Percentiles rank a stretch among this genome's conserved stretches.
These are phyloP conservation scores for Aquilaria yunnanensis DNA, from an alignment of 345 rosid species.

Conservation along the genomic window DNA sequence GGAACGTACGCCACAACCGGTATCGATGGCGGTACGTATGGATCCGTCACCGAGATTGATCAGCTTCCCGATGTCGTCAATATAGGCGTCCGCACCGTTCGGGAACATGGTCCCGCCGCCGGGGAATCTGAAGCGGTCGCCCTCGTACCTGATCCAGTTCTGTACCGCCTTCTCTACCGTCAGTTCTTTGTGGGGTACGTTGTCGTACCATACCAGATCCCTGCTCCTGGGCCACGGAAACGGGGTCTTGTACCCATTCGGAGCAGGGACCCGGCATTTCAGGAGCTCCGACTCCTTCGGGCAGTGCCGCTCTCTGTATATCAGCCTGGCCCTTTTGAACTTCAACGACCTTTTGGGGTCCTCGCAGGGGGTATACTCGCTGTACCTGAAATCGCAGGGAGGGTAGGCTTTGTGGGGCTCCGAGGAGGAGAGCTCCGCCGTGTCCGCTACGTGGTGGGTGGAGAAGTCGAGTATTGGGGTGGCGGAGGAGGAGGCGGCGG, in stretches of 20 bases:
- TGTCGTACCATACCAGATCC: slow-evolving; percentile 51
- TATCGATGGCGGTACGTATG: slow-evolving; percentile 62
- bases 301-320: slow-evolving; percentile 63
- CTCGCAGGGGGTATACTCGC: slow-evolving; percentile 50
- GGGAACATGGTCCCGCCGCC: slow-evolving; percentile 87
- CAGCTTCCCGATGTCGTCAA: slow-evolving; percentile 47
- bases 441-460: slow-evolving; percentile 23
- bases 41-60: slow-evolving; percentile 53
- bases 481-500: background rate
- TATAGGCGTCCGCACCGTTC: slow-evolving; percentile 52
- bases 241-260: slow-evolving; percentile 41
- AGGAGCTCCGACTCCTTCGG: slow-evolving; percentile 32
- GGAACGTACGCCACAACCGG: slow-evolving; percentile 62
- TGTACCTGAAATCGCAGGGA: slow-evolving; percentile 18
- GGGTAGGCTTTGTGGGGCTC: slow-evolving; percentile 17
- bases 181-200: slow-evolving; percentile 63
- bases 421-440: background rate
- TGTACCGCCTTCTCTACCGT: slow-evolving; percentile 66
- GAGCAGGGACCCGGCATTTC: slow-evolving; percentile 54
- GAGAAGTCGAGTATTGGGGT: slow-evolving; percentile 24
- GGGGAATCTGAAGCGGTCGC: slow-evolving; percentile 51
- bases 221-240: slow-evolving; percentile 59
- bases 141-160: slow-evolving; percentile 54
- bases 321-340: slow-evolving; percentile 24
- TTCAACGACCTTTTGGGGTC: slow-evolving; percentile 27